Conservation (phyloP, 1,284 basidiomycete species). For the Cutaneotrichosporon spelunceum region DNA sequence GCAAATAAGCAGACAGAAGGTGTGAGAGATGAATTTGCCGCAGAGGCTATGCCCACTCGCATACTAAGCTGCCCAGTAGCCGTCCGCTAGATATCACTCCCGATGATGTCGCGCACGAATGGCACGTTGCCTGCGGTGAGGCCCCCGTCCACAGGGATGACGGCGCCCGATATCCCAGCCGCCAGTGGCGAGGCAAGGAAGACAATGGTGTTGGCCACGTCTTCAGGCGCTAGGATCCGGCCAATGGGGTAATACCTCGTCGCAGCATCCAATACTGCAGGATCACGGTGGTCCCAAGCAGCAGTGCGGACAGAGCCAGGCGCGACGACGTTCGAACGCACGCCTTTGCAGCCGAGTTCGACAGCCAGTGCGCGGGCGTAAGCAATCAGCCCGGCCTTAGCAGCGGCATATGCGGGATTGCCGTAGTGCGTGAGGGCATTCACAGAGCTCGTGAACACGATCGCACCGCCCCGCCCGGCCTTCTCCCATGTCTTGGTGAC, state of each 20-base stretch:
- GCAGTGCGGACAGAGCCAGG: conserved; percentile 2
- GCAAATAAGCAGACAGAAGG: not conserved
- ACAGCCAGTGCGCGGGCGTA: conserved; percentile 1
- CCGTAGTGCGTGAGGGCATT: conserved; percentile 8
- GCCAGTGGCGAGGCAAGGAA: not conserved
- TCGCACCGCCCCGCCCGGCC: not conserved
- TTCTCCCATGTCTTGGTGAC: not conserved
- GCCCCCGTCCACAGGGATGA: conserved; percentile 2
- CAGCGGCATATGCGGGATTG: conserved; percentile 5
- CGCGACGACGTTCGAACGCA: not conserved
- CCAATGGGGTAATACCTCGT: conserved; percentile 3
- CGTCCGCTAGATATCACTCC: not conserved
- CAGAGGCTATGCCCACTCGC: not conserved
- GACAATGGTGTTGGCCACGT: not conserved
- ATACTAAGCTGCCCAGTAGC: not conserved
- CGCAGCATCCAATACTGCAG: not conserved
- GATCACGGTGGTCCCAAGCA: conserved; percentile 4
- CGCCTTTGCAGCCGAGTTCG: conserved; percentile 1
- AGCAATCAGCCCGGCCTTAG: conserved; percentile 4
- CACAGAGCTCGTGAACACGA: not conserved
- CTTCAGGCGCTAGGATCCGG: not conserved
- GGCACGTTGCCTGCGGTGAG: conserved; percentile 5
- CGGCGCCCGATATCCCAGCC: conserved; percentile 6
- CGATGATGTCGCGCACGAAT: conserved; percentile 7
- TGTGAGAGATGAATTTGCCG: not conserved